Percentiles rank a stretch among this genome's conserved stretches.
phyloP scores from a whole-genome alignment of 371 early-diverging fungal genomes.

The Apophysomyces trapeziformis region DNA sequence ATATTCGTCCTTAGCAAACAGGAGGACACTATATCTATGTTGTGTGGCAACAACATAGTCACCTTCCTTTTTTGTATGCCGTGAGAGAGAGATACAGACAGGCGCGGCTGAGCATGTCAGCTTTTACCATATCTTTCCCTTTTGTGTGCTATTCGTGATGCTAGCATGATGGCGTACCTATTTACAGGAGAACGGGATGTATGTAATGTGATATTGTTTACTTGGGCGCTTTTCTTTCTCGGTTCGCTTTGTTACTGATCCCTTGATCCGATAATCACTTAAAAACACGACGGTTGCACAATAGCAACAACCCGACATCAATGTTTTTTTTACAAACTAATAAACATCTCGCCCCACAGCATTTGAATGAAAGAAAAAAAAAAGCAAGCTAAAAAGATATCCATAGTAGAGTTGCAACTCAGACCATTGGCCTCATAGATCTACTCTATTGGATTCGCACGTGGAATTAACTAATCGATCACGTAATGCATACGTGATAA shows the following conservation, averaged over 20 bases:
- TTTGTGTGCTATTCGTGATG: slow-evolving; percentile 9
- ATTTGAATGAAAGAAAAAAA: not conserved
- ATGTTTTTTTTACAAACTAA: no score
- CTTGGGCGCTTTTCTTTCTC: not conserved
- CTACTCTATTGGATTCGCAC: slow-evolving; percentile 7
- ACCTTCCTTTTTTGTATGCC: slow-evolving; percentile 11
- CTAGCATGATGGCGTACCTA: slow-evolving; percentile 8
- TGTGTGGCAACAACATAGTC: slow-evolving; percentile 10
- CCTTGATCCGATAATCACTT: no score
- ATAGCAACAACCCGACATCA: no score
- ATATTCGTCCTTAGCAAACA: not conserved
- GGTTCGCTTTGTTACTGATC: no score
- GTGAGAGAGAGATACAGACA: slow-evolving; percentile 10
- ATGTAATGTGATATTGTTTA: slow-evolving; percentile 9
- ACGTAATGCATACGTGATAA: not conserved
- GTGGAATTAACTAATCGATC: slow-evolving; percentile 2
- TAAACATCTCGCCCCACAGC: not conserved
- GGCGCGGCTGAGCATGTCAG: slow-evolving; percentile 1
- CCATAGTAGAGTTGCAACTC: not conserved
- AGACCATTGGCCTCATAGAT: not conserved
- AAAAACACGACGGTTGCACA: no score
- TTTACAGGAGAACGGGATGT: not conserved
- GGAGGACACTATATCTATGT: no score
- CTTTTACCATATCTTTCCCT: not conserved
- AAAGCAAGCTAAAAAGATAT: not conserved